Percentiles rank a stretch among this genome's conserved stretches.
phyloP scores from a whole-genome alignment of 768 basidiomycete species.

The Hypholoma fasciculare region DNA sequence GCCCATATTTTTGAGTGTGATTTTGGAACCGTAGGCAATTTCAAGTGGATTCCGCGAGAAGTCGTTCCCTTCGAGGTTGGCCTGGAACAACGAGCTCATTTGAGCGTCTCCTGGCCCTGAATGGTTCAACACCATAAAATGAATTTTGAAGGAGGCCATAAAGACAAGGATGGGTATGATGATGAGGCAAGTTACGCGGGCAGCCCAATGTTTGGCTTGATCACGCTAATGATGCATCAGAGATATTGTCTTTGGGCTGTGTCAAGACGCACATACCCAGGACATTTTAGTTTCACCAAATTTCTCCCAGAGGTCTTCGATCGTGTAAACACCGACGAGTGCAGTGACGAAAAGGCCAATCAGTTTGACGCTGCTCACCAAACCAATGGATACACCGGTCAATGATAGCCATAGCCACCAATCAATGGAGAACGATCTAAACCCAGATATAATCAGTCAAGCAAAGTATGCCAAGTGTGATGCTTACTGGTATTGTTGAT shows the following conservation, averaged over 20 bases:
- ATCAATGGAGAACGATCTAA: conserved; percentile 88
- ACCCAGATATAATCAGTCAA: conserved; percentile 7
- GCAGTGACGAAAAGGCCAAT: conserved; percentile 95
- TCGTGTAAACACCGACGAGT: conserved; percentile 92
- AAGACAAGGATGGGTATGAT: conserved; percentile 90
- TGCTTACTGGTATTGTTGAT: conserved; percentile 89
- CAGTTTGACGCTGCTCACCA: conserved; percentile 95
- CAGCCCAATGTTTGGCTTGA: conserved; percentile 89
- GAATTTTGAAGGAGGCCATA: conserved; percentile 92
- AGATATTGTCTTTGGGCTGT: neutral
- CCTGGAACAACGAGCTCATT: conserved; percentile 99
- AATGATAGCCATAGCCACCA: conserved; percentile 98
- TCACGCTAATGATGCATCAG: conserved; percentile 54
- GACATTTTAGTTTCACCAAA: conserved; percentile 95
- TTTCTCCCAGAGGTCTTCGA: conserved; percentile 98
- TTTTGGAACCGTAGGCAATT: conserved; percentile 83
- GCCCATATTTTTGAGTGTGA: conserved; percentile 96
- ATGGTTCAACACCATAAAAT: conserved; percentile 92
- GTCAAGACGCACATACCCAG: conserved; percentile 51
- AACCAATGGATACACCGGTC: conserved; percentile 94
- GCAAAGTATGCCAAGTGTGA: neutral
- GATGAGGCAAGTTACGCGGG: conserved; percentile 84
- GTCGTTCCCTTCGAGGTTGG: conserved; percentile 92
- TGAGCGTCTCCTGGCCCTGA: conserved; percentile 97
- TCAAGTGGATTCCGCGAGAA: conserved; percentile 92